Evolutionary conservation across 2,329 filamentous ascomycete species (phyloP), one percentile per base, ranked within the genome.

Genomic region (Trichophyton simii): DNA sequence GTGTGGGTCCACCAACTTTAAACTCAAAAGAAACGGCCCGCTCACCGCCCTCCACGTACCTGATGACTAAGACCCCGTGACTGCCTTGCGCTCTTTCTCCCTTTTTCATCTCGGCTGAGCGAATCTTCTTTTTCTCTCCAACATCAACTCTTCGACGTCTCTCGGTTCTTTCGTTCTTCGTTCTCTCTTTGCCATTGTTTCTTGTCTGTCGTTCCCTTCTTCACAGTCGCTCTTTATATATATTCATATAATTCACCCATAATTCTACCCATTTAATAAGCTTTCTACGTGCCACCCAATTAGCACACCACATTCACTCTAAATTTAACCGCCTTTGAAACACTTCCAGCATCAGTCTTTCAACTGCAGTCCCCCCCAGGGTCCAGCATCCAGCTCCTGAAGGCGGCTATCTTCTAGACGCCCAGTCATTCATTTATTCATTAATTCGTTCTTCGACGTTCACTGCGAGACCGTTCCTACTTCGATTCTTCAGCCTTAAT

Each of bases 301-400:
- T 58, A 28, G 22, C 41, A 42, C 41, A 36, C 57, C 57, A 44
- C 36, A 8, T 18, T 58, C 36, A 28, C 41, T 58, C 57, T 42
- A 58, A 22, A 42, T 58, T 58, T 55, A 58, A 58, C 41, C 57
- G 36, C 36, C 20, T 42, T 58, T 58, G 57, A 58, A 58, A 58
- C 57, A 55, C 52, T 20, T 46, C 41, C 57, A 58, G 57, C 36
- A 42, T 46, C 57, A 58, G 57, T 58, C 57, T 36, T 36, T 58
- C 57, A 34, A 38, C 57, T 44, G 34, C 36, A 42, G 13, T 20
- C 18, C 57, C 20, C 20, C 54, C 54, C 31, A 28, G 25, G 28
- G 52, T 55, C 52, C 52, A 36, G 25, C 28, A 34, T 38, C 34
- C 34, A 38, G 34, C 52, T 18, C 41, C 41, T 44, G 36, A n/a